Evolutionary conservation across 768 basidiomycete species (phyloP).

Genomic region (Xanthoconium stramineum): DNA sequence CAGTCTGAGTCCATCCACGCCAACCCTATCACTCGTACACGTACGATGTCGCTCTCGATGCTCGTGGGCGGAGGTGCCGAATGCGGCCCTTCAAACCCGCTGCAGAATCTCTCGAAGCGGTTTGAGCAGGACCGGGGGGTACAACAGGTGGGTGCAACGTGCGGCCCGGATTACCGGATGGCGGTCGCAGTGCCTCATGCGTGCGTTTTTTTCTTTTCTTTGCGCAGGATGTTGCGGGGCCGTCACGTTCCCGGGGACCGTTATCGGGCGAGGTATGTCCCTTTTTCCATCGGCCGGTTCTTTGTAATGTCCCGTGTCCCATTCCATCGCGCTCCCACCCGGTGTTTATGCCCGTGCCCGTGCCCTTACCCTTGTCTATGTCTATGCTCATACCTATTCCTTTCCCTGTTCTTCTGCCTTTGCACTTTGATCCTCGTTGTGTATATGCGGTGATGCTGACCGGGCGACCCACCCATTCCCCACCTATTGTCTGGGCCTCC

Average conservation of each 20-base stretch:
- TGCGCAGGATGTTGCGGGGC: slow-evolving; percentile 65
- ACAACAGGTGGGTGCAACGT: slow-evolving; percentile 56
- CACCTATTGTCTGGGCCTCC: not conserved
- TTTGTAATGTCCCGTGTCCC: not conserved
- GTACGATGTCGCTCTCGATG: slow-evolving; percentile 72
- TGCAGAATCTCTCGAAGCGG: slow-evolving; percentile 75
- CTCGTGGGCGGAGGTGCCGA: slow-evolving; percentile 64
- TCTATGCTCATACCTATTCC: too few species aligned
- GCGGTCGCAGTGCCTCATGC: slow-evolving; percentile 1
- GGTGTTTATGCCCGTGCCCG: too few species aligned
- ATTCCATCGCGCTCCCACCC: not conserved
- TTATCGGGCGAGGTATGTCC: slow-evolving; percentile 58
- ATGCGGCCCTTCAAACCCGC: slow-evolving; percentile 82
- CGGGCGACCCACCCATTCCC: not conserved
- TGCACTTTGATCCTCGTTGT: not conserved
- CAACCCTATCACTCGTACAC: not conserved
- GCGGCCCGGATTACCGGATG: slow-evolving; percentile 9
- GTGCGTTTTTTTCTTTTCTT: not conserved
- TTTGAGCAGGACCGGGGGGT: slow-evolving; percentile 77
- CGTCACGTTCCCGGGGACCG: slow-evolving; percentile 35
- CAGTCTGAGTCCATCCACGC: not conserved
- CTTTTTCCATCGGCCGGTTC: slow-evolving; percentile 7
- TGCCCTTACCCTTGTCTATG: not conserved
- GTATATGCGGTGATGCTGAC: not conserved
- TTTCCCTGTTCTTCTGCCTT: not conserved